Base-by-base conservation (phyloP, 148 eudicot genomes). In the Chenopodium album region DNA sequence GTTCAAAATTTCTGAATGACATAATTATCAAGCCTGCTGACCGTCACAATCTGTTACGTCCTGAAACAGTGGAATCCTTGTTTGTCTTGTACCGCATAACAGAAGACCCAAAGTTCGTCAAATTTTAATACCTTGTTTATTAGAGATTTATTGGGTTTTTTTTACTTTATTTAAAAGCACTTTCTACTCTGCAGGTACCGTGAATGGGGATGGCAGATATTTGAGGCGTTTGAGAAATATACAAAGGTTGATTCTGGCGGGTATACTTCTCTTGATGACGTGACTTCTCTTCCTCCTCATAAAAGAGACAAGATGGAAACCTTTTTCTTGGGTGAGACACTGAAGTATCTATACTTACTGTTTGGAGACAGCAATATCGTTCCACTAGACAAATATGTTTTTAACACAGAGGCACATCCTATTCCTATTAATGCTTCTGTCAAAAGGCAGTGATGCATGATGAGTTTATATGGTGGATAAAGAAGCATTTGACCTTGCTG, bases 291-390 rank as follows among this genome's bases (percentile, higher is more conserved):
- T 83, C 98, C 99, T 77, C 99, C 98, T 74, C 89, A 54, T n/a
- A 87, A 78, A 82, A 89, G 99, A 82, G 97, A 95, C 90, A 95
- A 93, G 87, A 95, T 95, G 99, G 99, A 95, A 87, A 95, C 99
- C 23, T 95, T 95, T 85, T 95, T 95, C 89, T 83, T 95, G 89
- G 97, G 98, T 37, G 99, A 95, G 88, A 95, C 99, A 9, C 87
- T 95, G 50, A 95, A 95, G 82, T 95, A 95, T 86, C 73, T 95
- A 47, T 95, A 88, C 84, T 90, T 95, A 79, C 80, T 93, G 48
- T 93, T 95, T 77, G 88, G 89, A 9, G 91, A 93, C 80, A 87
- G 64, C 28, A 79, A 77, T 48, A 64, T 85, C 63, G 79, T 93
- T 78, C 93, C 99, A 0, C 77, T 93, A 88, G 93, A 94, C 87